Evolutionary conservation across 2,329 filamentous ascomycete species (phyloP).

Genomic region (Sphaerostilbella broomeana): DNA sequence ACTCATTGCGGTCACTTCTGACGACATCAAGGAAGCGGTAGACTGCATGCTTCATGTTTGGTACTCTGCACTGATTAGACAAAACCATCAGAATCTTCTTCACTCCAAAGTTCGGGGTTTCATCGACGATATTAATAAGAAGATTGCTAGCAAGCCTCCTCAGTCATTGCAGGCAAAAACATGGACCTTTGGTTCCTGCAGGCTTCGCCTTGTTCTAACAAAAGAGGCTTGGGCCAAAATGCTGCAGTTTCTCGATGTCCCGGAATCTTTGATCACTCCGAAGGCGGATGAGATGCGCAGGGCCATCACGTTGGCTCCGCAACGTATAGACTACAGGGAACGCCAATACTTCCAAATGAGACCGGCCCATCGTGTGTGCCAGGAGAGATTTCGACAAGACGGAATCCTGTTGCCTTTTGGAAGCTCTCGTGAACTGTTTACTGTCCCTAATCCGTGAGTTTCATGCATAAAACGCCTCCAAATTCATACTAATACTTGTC

Average conservation of each 20-base stretch:
- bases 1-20: conserved; percentile 6
- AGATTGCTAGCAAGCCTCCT: not conserved
- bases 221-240: not conserved
- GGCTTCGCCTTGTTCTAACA: not conserved
- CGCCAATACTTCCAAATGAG: not conserved
- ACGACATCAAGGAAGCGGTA: conserved; percentile 9
- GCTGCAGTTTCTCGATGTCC: not conserved
- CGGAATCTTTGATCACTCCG: not conserved
- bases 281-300: not conserved
- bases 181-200: not conserved
- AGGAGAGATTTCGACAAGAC: not conserved
- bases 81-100: conserved; percentile 10
- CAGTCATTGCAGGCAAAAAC: not conserved
- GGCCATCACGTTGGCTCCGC: not conserved
- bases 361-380: not conserved
- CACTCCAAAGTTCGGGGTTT: not conserved
- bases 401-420: conserved; percentile 6
- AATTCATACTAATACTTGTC: too few relatives aligned
- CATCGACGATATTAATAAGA: not conserved
- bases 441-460: conserved; percentile 4
- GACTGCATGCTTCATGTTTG: conserved; percentile 18
- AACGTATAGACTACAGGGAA: not conserved
- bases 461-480: too few relatives aligned
- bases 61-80: conserved; percentile 16
- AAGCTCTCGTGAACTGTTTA: not conserved